Evolutionary conservation across 331 rosid genomes (phyloP).

Genomic region (Cucumis variabilis): DNA sequence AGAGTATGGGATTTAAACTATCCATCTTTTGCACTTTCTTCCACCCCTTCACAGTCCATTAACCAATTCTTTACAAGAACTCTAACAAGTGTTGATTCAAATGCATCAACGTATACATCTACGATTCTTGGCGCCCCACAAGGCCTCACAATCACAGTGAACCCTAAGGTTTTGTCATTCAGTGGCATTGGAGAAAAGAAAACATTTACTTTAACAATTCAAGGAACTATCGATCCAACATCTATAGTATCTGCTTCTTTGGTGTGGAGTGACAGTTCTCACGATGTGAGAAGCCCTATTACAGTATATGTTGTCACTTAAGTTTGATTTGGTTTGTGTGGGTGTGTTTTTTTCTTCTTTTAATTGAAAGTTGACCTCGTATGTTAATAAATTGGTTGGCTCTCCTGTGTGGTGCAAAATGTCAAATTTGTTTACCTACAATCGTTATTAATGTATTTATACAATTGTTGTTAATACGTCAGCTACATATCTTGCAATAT

Average conservation of each 20-base stretch:
- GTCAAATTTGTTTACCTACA: too few relatives aligned
- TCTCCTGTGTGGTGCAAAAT: not conserved
- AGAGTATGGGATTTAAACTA: constrained; percentile 32
- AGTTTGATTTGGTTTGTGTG: not conserved
- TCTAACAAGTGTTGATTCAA: not conserved
- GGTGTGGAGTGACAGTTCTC: constrained; percentile 45
- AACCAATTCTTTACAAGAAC: constrained; percentile 23
- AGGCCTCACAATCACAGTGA: constrained; percentile 10
- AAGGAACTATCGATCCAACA: not conserved
- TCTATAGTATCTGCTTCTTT: constrained; percentile 34
- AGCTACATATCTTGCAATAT: too few relatives aligned
- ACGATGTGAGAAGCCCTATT: constrained; percentile 47
- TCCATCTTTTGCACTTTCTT: constrained; percentile 35
- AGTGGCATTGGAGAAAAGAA: constrained; percentile 35
- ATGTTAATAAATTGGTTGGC: not conserved
- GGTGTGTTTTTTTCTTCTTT: too few relatives aligned
- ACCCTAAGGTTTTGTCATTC: constrained; percentile 27
- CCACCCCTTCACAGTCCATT: not conserved
- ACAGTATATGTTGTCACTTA: constrained; percentile 26
- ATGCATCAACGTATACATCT: not conserved
- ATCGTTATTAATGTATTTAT: too few relatives aligned
- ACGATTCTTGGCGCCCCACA: not conserved
- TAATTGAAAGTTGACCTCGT: not conserved
- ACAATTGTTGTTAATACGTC: too few relatives aligned
- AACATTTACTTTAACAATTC: constrained; percentile 30